Evolutionary conservation across 2,329 filamentous ascomycete genomes (phyloP).

Genomic region (Sarocladiaceae sp.): DNA sequence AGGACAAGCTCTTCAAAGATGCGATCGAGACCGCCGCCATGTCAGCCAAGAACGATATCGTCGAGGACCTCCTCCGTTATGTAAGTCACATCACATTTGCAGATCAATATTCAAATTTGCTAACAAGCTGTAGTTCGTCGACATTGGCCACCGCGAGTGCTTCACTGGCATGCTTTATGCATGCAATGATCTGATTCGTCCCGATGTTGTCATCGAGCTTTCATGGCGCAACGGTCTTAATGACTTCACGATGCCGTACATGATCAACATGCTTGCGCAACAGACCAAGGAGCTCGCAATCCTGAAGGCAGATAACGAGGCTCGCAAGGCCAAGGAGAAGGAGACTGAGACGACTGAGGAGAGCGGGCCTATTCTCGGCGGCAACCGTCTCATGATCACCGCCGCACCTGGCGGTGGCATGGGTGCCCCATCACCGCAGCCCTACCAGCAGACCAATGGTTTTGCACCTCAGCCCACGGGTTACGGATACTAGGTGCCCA

Average conservation of each 20-base stretch:
- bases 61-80: constrained; percentile 93
- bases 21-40: constrained; percentile 96
- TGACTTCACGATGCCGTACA: constrained; percentile 99
- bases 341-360: constrained; percentile 80
- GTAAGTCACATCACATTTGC: constrained; percentile 56
- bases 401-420: constrained; percentile 59
- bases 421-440: constrained; percentile 52
- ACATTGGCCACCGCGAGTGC: constrained; percentile 97
- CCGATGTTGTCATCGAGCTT: constrained; percentile 88
- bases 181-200: constrained; percentile 93
- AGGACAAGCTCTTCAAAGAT: constrained; percentile 99
- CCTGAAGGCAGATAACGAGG: constrained; percentile 94
- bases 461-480: constrained; percentile 85
- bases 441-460: constrained; percentile 75
- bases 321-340: constrained; percentile 71
- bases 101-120: constrained; percentile 13
- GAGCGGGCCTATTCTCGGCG: constrained; percentile 86
- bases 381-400: constrained; percentile 87
- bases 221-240: constrained; percentile 93
- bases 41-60: constrained; percentile 82
- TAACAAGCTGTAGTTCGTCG: constrained; percentile 70
- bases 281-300: constrained; percentile 78
- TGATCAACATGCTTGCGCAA: constrained; percentile 96
- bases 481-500: constrained; percentile 51
- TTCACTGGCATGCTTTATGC: constrained; percentile 99